These are phyloP conservation scores for Teratosphaeria zuluensis DNA, from an alignment of 2,329 filamentous ascomycete species.

Conservation along the genomic window DNA sequence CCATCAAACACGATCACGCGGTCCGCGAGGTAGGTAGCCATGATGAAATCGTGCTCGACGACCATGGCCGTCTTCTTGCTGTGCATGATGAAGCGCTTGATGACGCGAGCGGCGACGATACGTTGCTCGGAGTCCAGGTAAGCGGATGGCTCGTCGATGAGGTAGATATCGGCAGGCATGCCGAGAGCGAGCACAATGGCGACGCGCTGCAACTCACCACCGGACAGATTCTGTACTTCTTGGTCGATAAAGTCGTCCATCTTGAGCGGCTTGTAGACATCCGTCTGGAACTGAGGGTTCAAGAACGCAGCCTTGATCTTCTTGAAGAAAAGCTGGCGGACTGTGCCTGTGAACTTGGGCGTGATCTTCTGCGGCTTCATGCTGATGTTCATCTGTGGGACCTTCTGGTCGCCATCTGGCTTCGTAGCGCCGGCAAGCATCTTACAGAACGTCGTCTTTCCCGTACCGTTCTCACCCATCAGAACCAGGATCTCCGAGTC, in stretches of 20 bases:
- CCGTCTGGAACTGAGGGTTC: conserved; percentile 96
- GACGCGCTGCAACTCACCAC: conserved; percentile 98
- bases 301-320: conserved; percentile 97
- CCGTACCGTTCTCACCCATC: conserved; percentile 99
- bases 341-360: conserved; percentile 93
- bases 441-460: conserved; percentile 97
- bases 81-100: conserved; percentile 99
- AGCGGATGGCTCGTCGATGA: conserved; percentile 94
- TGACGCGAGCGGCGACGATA: conserved; percentile 93
- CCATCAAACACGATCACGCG: conserved; percentile 98
- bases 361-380: conserved; percentile 99
- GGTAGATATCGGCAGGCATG: conserved; percentile 91
- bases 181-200: conserved; percentile 96
- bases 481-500: conserved; percentile 98
- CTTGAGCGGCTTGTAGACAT: conserved; percentile 98
- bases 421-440: conserved; percentile 89
- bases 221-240: conserved; percentile 97
- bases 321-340: conserved; percentile 98
- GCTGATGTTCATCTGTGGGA: conserved; percentile 93
- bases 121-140: conserved; percentile 99
- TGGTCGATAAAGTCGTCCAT: conserved; percentile 99
- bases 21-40: conserved; percentile 75
- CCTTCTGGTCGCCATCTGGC: conserved; percentile 66
- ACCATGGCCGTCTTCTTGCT: conserved; percentile 99
- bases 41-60: conserved; percentile 99